Evolutionary conservation across 179 eudicot species (phyloP).

Genomic region (Vitellaria paradoxa): DNA sequence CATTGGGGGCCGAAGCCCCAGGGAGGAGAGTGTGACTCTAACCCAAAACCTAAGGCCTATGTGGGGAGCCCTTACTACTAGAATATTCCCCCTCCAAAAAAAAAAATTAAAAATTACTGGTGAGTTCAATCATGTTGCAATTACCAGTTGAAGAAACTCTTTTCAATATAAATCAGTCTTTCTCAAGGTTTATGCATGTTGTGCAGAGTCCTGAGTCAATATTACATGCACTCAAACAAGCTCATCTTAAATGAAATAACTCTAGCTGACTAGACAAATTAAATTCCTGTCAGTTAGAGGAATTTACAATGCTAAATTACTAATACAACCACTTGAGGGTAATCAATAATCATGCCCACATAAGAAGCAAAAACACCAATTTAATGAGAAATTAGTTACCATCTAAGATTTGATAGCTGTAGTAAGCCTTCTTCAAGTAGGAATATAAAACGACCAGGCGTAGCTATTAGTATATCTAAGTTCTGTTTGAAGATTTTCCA

Average conservation of each 20-base stretch:
- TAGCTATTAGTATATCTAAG: constrained; percentile 83
- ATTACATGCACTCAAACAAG: neutral
- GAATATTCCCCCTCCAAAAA: too few species aligned
- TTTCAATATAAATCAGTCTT: too few species aligned
- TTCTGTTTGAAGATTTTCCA: constrained; percentile 82
- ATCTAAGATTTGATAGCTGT: constrained; percentile 64
- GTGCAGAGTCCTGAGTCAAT: neutral
- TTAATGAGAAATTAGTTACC: constrained; percentile 36
- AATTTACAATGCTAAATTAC: neutral
- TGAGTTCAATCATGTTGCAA: too few species aligned
- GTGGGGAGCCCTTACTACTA: too few species aligned
- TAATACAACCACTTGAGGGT: neutral
- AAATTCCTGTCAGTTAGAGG: neutral
- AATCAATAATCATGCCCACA: neutral
- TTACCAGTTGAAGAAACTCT: too few species aligned
- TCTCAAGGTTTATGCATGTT: neutral
- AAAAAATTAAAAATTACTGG: too few species aligned
- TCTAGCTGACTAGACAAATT: neutral
- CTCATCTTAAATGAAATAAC: neutral
- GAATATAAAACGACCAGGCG: constrained; percentile 90
- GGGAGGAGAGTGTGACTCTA: too few species aligned
- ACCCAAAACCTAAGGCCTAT: too few species aligned
- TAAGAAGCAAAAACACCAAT: neutral
- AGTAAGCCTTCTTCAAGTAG: constrained; percentile 77
- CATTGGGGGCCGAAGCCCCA: too few species aligned